Evolutionary conservation across 2,329 filamentous ascomycete genomes (phyloP).

Genomic region (Hypoxylon sp.): DNA sequence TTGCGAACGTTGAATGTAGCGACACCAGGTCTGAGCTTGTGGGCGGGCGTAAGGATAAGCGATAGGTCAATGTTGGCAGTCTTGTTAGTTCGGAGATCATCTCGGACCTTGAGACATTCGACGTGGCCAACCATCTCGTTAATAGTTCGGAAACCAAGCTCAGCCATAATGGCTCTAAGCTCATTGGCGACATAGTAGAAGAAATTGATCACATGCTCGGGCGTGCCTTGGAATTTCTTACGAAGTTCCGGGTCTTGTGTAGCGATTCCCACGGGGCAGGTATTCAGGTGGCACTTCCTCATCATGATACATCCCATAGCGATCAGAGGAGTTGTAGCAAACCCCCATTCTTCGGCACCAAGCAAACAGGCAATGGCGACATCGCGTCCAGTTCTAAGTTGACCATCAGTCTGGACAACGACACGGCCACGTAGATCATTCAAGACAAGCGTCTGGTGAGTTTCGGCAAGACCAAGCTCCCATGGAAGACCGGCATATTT

Average conservation of each 20-base stretch:
- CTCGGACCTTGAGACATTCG: conserved; percentile 86
- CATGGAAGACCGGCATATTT: conserved; percentile 97
- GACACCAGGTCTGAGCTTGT: conserved; percentile 93
- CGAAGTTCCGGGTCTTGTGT: conserved; percentile 95
- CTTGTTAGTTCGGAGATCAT: conserved; percentile 89
- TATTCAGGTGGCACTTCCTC: conserved; percentile 76
- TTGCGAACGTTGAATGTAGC: conserved; percentile 98
- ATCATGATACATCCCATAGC: conserved; percentile 98
- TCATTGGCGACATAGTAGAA: conserved; percentile 99
- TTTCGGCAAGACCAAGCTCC: conserved; percentile 97
- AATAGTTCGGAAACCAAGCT: conserved; percentile 92
- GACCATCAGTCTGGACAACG: conserved; percentile 95
- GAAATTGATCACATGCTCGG: conserved; percentile 98
- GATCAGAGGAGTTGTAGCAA: conserved; percentile 93
- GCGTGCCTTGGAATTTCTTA: conserved; percentile 92
- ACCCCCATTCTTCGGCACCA: conserved; percentile 98
- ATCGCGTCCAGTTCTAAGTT: conserved; percentile 92
- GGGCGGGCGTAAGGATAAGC: conserved; percentile 93
- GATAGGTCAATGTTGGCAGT: conserved; percentile 94
- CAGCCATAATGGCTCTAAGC: conserved; percentile 96
- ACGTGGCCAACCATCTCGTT: conserved; percentile 98
- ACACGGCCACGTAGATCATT: conserved; percentile 97
- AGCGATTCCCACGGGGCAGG: conserved; percentile 90
- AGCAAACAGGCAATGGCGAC: conserved; percentile 94
- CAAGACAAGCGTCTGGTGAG: conserved; percentile 94